phyloP scores from a whole-genome alignment of 73 alveolate genomes.

The Blepharisma japonicum region DNA sequence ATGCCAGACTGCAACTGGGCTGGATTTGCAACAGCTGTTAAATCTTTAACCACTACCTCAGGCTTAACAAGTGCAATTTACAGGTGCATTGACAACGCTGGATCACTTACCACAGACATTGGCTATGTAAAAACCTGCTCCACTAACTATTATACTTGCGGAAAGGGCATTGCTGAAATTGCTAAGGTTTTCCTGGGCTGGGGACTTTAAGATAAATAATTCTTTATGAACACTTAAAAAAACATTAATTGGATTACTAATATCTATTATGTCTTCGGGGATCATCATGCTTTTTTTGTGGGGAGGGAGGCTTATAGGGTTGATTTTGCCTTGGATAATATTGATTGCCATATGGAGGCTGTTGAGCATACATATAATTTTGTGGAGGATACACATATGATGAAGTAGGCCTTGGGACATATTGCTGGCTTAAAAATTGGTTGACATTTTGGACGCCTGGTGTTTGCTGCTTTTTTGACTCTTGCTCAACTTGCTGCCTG shows the following conservation, averaged over 20 bases:
- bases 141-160: no score
- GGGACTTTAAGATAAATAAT: neutral
- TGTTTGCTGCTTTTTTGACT: neutral
- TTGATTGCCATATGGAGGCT: neutral
- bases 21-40: no score
- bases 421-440: slow-evolving; percentile 8
- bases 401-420: neutral
- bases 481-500: slow-evolving; percentile 19
- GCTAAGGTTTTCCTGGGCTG: no score
- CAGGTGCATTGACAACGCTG: no score
- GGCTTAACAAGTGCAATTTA: no score
- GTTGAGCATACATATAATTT: slow-evolving; percentile 5
- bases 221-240: neutral
- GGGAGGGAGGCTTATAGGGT: slow-evolving; percentile 9
- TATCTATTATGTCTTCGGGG: neutral
- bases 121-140: no score
- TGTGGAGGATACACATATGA: neutral
- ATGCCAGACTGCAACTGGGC: no score
- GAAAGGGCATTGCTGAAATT: no score
- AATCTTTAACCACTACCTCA: no score
- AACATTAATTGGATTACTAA: neutral
- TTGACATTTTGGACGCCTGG: neutral
- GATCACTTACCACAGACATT: no score
- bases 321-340: neutral
- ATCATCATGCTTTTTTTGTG: slow-evolving; percentile 9